These are phyloP conservation scores for Lavandula angustifolia DNA, from an alignment of 257 asterid species.

Conservation along the genomic window DNA sequence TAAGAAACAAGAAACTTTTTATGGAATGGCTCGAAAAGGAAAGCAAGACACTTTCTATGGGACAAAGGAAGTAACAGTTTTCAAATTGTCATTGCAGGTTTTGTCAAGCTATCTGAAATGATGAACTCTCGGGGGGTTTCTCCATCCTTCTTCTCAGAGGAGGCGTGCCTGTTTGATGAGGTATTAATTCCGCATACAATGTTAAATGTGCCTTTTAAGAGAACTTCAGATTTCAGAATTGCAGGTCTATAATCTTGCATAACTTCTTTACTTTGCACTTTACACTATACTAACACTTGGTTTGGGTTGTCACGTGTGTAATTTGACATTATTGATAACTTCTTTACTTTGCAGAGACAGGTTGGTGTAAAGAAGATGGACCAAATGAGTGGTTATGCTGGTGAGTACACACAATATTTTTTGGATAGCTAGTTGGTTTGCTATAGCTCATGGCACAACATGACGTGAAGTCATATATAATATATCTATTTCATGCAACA, in stretches of 20 bases:
- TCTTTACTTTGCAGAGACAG: constrained; percentile 61
- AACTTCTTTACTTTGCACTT: neutral
- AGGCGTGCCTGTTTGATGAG: constrained; percentile 59
- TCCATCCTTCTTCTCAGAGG: constrained; percentile 78
- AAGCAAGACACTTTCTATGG: too few relatives aligned
- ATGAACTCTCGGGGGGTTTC: constrained; percentile 64
- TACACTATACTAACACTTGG: neutral
- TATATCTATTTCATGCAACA: constrained; percentile 12
- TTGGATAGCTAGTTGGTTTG: constrained; percentile 16
- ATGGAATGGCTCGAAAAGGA: too few relatives aligned
- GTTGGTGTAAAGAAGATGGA: constrained; percentile 66
- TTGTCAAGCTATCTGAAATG: constrained; percentile 41
- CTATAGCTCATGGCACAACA: constrained; percentile 3
- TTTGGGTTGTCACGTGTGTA: constrained; percentile 30
- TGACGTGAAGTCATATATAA: neutral
- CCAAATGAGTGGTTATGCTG: constrained; percentile 45
- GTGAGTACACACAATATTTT: constrained; percentile 52
- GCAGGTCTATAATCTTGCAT: constrained; percentile 2
- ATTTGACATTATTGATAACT: constrained; percentile 26
- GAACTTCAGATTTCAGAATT: neutral
- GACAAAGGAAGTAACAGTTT: too few relatives aligned
- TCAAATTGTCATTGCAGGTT: constrained; percentile 43
- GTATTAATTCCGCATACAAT: constrained; percentile 36
- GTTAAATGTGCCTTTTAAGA: constrained; percentile 9
- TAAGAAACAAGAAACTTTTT: too few relatives aligned